phyloP scores from a whole-genome alignment of 179 eudicot species.

The Amaranthus tricolor region DNA sequence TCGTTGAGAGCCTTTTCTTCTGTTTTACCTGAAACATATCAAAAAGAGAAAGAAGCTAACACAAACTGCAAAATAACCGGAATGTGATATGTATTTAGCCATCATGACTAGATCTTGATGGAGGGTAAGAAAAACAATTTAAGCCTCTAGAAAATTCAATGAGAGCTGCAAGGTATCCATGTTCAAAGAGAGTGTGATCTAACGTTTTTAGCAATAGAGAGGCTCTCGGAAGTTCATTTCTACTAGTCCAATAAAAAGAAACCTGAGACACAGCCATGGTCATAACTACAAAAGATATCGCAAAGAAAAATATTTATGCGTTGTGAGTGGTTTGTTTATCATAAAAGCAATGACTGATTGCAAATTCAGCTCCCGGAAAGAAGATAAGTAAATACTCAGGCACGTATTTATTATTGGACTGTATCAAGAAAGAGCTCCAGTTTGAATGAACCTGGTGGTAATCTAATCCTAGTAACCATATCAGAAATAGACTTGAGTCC shows the following conservation, averaged over 20 bases:
- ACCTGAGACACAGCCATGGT: not conserved
- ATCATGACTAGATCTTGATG: not conserved
- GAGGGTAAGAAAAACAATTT: not conserved
- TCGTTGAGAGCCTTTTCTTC: slow-evolving; percentile 50
- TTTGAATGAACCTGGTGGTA: not conserved
- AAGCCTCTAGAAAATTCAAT: not conserved
- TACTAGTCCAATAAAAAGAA: not conserved
- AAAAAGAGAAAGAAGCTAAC: slow-evolving; percentile 3
- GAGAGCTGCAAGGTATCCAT: not conserved
- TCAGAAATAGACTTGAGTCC: not conserved
- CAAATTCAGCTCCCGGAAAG: not conserved
- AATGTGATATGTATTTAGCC: not conserved
- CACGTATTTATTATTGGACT: not conserved
- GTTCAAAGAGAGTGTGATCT: not conserved
- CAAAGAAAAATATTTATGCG: not conserved
- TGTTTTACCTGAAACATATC: slow-evolving; percentile 39
- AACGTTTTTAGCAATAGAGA: not conserved
- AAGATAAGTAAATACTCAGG: not conserved
- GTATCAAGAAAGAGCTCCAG: not conserved
- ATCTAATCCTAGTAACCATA: not conserved
- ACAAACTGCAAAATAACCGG: not conserved
- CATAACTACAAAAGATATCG: not conserved
- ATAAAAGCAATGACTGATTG: not conserved
- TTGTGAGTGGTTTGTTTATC: not conserved
- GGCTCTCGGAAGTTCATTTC: not conserved